A percentile compares a stretch with the other conserved stretches of the same genome.
phyloP scores from a whole-genome alignment of 2,329 filamentous ascomycete species.

The Helotiales sp. region DNA sequence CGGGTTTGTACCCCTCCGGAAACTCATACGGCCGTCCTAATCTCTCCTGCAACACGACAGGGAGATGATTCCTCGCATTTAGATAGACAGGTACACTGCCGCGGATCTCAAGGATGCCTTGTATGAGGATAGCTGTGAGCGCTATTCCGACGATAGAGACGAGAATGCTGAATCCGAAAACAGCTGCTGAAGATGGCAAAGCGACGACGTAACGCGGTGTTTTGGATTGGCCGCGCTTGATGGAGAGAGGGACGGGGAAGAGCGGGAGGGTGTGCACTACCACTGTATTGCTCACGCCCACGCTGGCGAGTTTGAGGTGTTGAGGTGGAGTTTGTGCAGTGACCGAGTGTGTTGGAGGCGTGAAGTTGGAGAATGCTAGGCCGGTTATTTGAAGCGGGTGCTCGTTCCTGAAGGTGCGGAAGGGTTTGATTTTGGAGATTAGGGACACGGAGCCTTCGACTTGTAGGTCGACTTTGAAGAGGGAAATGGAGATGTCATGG shows the following conservation, averaged over 20 bases:
- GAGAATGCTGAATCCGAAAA: slow-evolving; percentile 32
- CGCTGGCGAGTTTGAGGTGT: slow-evolving; percentile 43
- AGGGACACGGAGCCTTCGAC: slow-evolving; percentile 53
- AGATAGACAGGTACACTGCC: slow-evolving; percentile 36
- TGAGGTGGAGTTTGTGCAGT: slow-evolving; percentile 40
- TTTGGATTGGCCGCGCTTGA: slow-evolving; percentile 38
- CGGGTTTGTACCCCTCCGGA: slow-evolving; percentile 27
- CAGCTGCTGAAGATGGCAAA: slow-evolving; percentile 35
- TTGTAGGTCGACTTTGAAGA: slow-evolving; percentile 78
- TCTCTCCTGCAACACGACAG: slow-evolving; percentile 35
- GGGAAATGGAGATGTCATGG: slow-evolving; percentile 76
- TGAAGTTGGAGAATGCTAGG: slow-evolving; percentile 58
- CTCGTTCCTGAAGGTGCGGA: slow-evolving; percentile 58
- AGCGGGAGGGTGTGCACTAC: slow-evolving; percentile 45
- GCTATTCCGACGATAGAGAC: slow-evolving; percentile 35
- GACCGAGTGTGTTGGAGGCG: slow-evolving; percentile 36
- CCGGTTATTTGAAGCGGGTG: slow-evolving; percentile 64
- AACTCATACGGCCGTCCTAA: slow-evolving; percentile 38
- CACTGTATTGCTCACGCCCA: slow-evolving; percentile 43
- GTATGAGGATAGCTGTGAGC: slow-evolving; percentile 37
- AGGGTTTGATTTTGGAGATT: slow-evolving; percentile 56
- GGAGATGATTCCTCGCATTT: slow-evolving; percentile 35
- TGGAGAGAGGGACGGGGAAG: slow-evolving; percentile 40
- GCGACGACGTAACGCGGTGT: slow-evolving; percentile 42
- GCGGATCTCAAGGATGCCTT: slow-evolving; percentile 41